These are phyloP conservation scores for Tulasnella sp. DNA, from an alignment of 768 basidiomycete genomes.

Conservation along the genomic window DNA sequence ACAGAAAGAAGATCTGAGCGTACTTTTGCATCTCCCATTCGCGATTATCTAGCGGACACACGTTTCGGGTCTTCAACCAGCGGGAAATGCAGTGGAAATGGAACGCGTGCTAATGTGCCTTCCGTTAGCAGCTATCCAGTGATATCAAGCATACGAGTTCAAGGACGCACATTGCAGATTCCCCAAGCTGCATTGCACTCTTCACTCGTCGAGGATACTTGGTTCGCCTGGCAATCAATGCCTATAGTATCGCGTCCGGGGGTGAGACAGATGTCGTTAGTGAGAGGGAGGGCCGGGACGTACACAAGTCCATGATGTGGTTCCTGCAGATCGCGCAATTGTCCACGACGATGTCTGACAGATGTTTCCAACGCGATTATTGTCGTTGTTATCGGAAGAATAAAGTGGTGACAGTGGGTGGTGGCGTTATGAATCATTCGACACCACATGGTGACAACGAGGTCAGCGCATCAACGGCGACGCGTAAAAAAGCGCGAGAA, in stretches of 20 bases:
- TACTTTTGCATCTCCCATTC: conserved; percentile 97
- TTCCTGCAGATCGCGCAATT: conserved; percentile 99
- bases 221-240: conserved; percentile 99
- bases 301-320: conserved; percentile 99
- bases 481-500: too few species aligned
- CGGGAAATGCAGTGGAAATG: conserved; percentile 99
- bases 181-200: conserved; percentile 99
- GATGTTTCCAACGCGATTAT: too few species aligned
- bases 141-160: not conserved
- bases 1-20: conserved; percentile 25
- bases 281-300: conserved; percentile 25
- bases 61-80: conserved; percentile 96
- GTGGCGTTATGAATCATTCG: too few species aligned
- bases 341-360: conserved; percentile 89
- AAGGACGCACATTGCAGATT: conserved; percentile 70
- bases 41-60: conserved; percentile 88
- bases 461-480: too few species aligned
- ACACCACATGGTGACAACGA: too few species aligned
- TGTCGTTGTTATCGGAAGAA: too few species aligned
- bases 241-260: conserved; percentile 36
- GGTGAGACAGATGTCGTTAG: not conserved
- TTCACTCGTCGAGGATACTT: conserved; percentile 90
- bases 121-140: not conserved
- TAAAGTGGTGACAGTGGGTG: not conserved
- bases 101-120: conserved; percentile 73